Evolutionary conservation across 805 yeast genomes (phyloP).

Genomic region (Kodamaea kakaduensis): DNA sequence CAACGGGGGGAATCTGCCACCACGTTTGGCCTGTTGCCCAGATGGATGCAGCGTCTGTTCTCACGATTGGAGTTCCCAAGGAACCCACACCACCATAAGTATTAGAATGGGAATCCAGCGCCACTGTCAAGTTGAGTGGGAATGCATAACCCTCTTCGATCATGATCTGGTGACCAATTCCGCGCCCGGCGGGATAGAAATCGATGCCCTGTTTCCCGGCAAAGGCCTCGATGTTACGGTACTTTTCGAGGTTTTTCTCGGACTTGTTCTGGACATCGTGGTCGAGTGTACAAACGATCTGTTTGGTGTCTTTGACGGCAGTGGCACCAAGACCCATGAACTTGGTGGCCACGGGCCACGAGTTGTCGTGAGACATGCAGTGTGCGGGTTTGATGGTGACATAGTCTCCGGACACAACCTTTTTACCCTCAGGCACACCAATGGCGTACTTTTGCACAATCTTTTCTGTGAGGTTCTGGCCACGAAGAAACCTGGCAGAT

Average conservation of each 20-base stretch:
- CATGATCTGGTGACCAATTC: slow-evolving; percentile 99
- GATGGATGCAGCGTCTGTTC: slow-evolving; percentile 98
- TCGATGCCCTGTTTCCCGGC: slow-evolving; percentile 90
- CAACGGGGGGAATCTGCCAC: slow-evolving; percentile 99
- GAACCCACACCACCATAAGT: slow-evolving; percentile 97
- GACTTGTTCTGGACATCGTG: slow-evolving; percentile 96
- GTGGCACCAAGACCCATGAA: slow-evolving; percentile 93
- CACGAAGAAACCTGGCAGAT: slow-evolving; percentile 22
- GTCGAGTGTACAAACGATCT: slow-evolving; percentile 93
- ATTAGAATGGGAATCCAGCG: slow-evolving; percentile 96
- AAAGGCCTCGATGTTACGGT: slow-evolving; percentile 81
- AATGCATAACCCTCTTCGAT: slow-evolving; percentile 98
- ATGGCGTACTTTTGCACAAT: slow-evolving; percentile 93
- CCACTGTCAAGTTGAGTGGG: slow-evolving; percentile 89
- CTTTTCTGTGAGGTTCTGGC: slow-evolving; percentile 92
- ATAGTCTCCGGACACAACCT: slow-evolving; percentile 86
- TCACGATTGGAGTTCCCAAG: slow-evolving; percentile 93
- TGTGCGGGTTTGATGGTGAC: slow-evolving; percentile 93
- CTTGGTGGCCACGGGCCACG: slow-evolving; percentile 98
- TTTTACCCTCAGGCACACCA: slow-evolving; percentile 70
- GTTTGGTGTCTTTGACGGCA: slow-evolving; percentile 76
- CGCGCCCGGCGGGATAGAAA: slow-evolving; percentile 98
- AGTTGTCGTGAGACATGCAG: slow-evolving; percentile 98
- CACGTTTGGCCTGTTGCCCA: slow-evolving; percentile 99
- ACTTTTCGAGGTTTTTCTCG: slow-evolving; percentile 85